These are phyloP conservation scores for Mitragyna speciosa DNA, from an alignment of 257 asterid species.

Conservation along the genomic window DNA sequence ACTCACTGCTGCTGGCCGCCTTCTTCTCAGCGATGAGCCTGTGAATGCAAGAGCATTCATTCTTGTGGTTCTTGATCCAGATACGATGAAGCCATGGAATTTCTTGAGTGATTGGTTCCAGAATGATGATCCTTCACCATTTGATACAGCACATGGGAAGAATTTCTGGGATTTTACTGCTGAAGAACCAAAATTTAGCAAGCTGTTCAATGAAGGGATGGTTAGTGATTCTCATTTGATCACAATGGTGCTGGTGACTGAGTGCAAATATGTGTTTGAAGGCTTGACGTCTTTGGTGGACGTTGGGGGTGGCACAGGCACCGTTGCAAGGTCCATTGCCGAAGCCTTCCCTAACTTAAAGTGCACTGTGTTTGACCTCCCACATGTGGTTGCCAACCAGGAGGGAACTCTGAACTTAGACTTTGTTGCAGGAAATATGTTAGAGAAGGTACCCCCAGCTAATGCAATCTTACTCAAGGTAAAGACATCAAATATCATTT, in stretches of 20 bases:
- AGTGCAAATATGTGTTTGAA: no score
- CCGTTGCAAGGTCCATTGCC: conserved; percentile 12
- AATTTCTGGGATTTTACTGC: background rate
- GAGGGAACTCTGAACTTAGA: background rate
- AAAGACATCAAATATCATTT: background rate
- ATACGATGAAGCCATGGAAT: conserved; percentile 5
- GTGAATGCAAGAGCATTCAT: conserved; percentile 8
- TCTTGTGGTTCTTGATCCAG: background rate
- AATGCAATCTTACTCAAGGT: conserved; percentile 29
- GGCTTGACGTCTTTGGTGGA: no score
- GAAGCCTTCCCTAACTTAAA: conserved; percentile 5
- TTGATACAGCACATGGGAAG: conserved; percentile 3
- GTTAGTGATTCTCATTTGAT: conserved; percentile 15
- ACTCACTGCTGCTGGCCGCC: conserved; percentile 12
- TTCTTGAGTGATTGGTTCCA: conserved; percentile 8
- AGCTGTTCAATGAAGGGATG: conserved; percentile 10
- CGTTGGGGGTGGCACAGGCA: conserved; percentile 2
- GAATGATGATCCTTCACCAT: conserved; percentile 10
- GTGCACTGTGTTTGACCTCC: conserved; percentile 6
- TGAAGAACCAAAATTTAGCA: background rate
- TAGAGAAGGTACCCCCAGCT: conserved; percentile 28
- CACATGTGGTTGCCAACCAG: conserved; percentile 15
- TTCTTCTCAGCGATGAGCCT: conserved; percentile 17
- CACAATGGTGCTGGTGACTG: background rate
- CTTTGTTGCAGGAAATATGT: conserved; percentile 26